phyloP scores from a whole-genome alignment of 148 eudicot species.

The Arbutus unedo region DNA sequence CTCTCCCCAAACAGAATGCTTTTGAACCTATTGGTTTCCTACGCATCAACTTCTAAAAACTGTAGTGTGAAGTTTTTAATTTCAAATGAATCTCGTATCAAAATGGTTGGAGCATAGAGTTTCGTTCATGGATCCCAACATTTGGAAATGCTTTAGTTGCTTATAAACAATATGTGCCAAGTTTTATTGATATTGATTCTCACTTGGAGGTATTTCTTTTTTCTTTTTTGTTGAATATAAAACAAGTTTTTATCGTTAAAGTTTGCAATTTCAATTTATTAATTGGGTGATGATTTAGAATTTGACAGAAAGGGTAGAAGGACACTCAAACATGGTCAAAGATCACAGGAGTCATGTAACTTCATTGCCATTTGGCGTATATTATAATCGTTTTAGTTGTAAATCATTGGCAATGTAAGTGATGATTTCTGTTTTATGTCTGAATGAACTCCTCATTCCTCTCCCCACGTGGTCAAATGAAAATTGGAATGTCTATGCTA shows the following conservation, averaged over 20 bases:
- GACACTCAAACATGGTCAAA: background rate
- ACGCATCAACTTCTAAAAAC: background rate
- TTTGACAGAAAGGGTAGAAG: background rate
- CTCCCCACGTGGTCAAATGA: background rate
- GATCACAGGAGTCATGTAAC: background rate
- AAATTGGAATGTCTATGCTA: background rate
- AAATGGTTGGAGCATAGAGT: slow-evolving; percentile 7
- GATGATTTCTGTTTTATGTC: background rate
- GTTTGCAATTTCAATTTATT: background rate
- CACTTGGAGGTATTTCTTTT: background rate
- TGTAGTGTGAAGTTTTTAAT: background rate
- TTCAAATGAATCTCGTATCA: background rate
- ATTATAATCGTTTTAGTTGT: background rate
- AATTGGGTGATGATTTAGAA: background rate
- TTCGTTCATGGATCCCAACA: background rate
- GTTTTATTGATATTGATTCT: background rate
- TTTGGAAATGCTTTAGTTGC: background rate
- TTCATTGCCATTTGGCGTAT: background rate
- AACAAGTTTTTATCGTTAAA: background rate
- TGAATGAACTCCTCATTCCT: slow-evolving; percentile 1
- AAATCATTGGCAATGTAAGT: background rate
- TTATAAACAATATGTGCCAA: background rate
- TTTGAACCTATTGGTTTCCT: background rate
- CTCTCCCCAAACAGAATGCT: too few species aligned
- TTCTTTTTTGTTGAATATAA: background rate